Conservation (phyloP, 1,139 yeast species). For the Diutina mesorugosa region DNA sequence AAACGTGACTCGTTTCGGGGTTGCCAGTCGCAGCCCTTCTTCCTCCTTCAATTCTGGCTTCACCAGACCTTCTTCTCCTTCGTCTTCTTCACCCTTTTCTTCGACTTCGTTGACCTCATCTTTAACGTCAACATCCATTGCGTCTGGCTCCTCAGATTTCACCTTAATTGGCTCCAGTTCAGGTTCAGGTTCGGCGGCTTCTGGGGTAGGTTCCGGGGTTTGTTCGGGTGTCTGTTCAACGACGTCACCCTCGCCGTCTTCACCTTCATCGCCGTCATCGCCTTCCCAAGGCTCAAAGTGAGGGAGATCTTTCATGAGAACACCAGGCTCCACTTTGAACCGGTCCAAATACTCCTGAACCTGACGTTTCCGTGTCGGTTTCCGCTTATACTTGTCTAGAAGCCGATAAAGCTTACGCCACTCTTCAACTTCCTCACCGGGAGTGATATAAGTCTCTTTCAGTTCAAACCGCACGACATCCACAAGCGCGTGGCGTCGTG, state of each 20-base stretch:
- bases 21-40: not conserved
- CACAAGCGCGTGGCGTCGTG: conserved; percentile 49
- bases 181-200: not conserved
- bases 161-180: not conserved
- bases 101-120: not conserved
- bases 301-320: not conserved
- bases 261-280: not conserved
- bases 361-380: not conserved
- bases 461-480: conserved; percentile 43
- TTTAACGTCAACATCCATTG: not conserved
- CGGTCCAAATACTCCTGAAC: not conserved
- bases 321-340: not conserved
- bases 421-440: conserved; percentile 43
- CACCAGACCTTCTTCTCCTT: not conserved
- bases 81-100: not conserved
- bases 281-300: not conserved
- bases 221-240: not conserved
- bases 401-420: conserved; percentile 17
- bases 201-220: not conserved
- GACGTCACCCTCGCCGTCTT: not conserved
- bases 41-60: conserved; percentile 1
- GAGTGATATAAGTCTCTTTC: conserved; percentile 24
- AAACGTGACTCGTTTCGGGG: conserved; percentile 14
- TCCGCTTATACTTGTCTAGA: conserved; percentile 13
- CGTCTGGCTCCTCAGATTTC: not conserved